Evolutionary conservation across 2,329 filamentous ascomycete species (phyloP), one percentile per base, ranked within the genome.

Genomic region (Fusarium continuum): DNA sequence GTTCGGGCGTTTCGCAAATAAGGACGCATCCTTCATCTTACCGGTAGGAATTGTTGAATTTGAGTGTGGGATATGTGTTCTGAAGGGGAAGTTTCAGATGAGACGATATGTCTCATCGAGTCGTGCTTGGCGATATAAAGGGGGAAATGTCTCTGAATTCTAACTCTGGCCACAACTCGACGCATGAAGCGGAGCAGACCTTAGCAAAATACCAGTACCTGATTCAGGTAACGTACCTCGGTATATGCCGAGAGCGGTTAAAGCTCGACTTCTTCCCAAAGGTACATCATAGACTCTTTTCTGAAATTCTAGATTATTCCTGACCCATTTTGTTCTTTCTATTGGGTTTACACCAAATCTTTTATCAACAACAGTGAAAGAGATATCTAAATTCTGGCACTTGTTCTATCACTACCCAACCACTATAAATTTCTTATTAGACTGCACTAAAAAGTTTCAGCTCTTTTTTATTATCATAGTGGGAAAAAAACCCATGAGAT

Each of bases 1-100:
- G 79, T 86, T 46, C 79, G 81, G 60, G 86, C 86, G 26, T 89
- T 86, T 71, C 79, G 84, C 58, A 82, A 83, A 71, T 86, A 80
- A 62, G 45, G 38, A 52, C 11, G 38, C 41, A 17, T 25, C 17
- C 43, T 40, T 28, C 23, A 28, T 16, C 34, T 16, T 25, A 10
- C 20, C 28, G 22, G 13, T 14, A 14, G 16, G 8, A 36, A 22
- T 31, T 13, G 16, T 29, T 26, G 36, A 23, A 20, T 45, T 14
- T n/a, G 16, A 13, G 23, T 39, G 36, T 47, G 26, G 25, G 38
- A 48, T 20, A 47, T 43, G 32, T 47, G 50, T 47, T 44, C 45
- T 55, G 17, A 23, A 40, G 25, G 14, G 17, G 38, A 36, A 34
- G 61, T 38, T 47, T 48, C 48, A 46, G 39, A 43, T 28, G 40